Evolutionary conservation across 257 asterid species (phyloP).

Genomic region (Gardenia jasminoides): DNA sequence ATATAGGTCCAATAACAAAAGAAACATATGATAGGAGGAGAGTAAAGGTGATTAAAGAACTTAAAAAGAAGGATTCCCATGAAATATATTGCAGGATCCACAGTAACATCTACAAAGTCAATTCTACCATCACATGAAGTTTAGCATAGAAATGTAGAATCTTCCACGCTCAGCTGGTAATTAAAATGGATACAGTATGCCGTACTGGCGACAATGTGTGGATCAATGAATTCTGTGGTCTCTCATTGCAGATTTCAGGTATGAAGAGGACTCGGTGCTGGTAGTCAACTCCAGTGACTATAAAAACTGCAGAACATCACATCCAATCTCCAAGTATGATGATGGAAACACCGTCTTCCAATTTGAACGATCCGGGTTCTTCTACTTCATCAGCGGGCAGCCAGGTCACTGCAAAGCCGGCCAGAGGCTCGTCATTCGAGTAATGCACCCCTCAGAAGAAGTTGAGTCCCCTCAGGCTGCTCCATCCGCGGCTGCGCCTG

Average conservation of each 20-base stretch:
- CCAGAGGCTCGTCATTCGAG: slow-evolving; percentile 58
- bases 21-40: no score
- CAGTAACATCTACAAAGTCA: no score
- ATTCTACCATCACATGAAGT: no score
- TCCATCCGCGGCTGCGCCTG: slow-evolving; percentile 29
- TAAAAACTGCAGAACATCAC: slow-evolving; percentile 44
- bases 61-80: no score
- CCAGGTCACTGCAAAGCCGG: slow-evolving; percentile 58
- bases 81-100: no score
- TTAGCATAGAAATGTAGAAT: no score
- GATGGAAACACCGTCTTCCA: slow-evolving; percentile 51
- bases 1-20: no score
- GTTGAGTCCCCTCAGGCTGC: slow-evolving; percentile 31
- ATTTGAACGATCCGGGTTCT: slow-evolving; percentile 50
- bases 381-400: slow-evolving; percentile 73
- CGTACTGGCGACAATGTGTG: no score
- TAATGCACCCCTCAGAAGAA: slow-evolving; percentile 54
- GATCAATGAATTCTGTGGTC: background rate
- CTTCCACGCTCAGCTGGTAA: no score
- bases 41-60: no score
- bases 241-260: slow-evolving; percentile 56
- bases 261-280: slow-evolving; percentile 57
- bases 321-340: slow-evolving; percentile 47
- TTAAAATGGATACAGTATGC: no score
- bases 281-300: slow-evolving; percentile 54